A percentile compares a stretch with the other conserved stretches of the same genome.
Conservation (phyloP, 176 grass and related monocot species). For the Tillandsia fasciculata region DNA sequence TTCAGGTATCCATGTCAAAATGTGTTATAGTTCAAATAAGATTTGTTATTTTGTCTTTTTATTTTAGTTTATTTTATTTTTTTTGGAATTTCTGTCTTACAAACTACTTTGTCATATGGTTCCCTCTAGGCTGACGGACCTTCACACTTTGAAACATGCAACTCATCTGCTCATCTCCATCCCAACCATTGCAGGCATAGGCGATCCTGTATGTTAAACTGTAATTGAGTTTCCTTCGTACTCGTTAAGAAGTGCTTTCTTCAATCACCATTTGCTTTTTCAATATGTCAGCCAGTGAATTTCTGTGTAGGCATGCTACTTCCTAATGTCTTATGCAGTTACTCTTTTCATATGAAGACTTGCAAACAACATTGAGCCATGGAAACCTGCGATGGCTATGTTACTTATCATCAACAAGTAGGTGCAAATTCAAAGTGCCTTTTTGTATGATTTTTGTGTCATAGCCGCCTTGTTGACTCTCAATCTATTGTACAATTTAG, state of each 20-base stretch:
- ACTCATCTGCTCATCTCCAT: conserved; percentile 66
- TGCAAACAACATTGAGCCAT: conserved; percentile 32
- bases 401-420: conserved; percentile 85
- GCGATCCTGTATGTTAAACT: conserved; percentile 58
- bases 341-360: conserved; percentile 32
- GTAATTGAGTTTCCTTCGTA: not conserved
- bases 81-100: not conserved
- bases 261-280: not conserved
- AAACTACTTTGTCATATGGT: not conserved
- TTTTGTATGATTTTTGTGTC: too few relatives aligned
- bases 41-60: not conserved
- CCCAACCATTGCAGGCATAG: conserved; percentile 46
- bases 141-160: conserved; percentile 35
- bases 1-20: too few relatives aligned
- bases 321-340: conserved; percentile 41
- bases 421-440: conserved; percentile 7
- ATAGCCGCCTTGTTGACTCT: too few relatives aligned
- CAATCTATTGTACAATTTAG: too few relatives aligned
- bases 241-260: conserved; percentile 1
- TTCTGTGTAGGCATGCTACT: not conserved
- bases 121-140: conserved; percentile 29
- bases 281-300: not conserved
- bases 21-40: too few relatives aligned
- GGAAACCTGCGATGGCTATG: conserved; percentile 68
- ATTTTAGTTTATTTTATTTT: not conserved